phyloP scores from a whole-genome alignment of 2,329 filamentous ascomycete genomes.

The Botryotinia narcissicola region DNA sequence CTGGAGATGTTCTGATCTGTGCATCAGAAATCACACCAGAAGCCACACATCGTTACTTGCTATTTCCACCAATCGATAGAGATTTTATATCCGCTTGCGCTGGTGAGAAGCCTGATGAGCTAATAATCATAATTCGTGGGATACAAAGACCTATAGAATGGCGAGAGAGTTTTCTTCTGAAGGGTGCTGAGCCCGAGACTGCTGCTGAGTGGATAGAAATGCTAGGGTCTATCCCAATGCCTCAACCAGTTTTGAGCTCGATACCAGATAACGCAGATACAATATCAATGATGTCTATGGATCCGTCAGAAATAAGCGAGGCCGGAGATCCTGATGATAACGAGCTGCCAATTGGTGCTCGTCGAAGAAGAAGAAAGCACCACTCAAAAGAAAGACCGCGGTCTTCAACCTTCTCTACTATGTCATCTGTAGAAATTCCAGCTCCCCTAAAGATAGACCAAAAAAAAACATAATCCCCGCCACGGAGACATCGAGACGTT shows the following conservation, averaged over 20 bases:
- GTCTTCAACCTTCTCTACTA: constrained; percentile 16
- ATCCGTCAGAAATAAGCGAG: constrained; percentile 12
- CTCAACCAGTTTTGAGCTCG: constrained; percentile 43
- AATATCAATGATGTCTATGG: constrained; percentile 19
- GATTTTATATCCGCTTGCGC: constrained; percentile 74
- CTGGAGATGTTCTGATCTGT: constrained; percentile 86
- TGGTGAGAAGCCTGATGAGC: constrained; percentile 66
- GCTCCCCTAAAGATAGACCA: constrained; percentile 4
- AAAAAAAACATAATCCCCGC: constrained; percentile 3
- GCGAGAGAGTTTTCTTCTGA: constrained; percentile 80
- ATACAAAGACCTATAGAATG: constrained; percentile 64
- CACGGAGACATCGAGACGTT: constrained; percentile 7
- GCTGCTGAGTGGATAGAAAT: constrained; percentile 85
- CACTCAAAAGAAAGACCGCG: constrained; percentile 19
- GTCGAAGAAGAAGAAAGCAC: constrained; percentile 26
- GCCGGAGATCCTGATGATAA: constrained; percentile 25
- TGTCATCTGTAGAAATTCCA: constrained; percentile 4
- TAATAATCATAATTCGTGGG: constrained; percentile 86
- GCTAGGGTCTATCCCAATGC: constrained; percentile 57
- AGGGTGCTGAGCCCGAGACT: constrained; percentile 56
- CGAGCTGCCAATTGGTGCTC: constrained; percentile 37
- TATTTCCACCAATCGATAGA: constrained; percentile 84
- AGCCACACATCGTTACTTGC: constrained; percentile 69
- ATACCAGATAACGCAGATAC: constrained; percentile 22
- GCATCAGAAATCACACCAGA: constrained; percentile 77